Evolutionary conservation across 257 asterid genomes (phyloP), one percentile per base, ranked within the genome.

Genomic region (Plantago ovata): DNA sequence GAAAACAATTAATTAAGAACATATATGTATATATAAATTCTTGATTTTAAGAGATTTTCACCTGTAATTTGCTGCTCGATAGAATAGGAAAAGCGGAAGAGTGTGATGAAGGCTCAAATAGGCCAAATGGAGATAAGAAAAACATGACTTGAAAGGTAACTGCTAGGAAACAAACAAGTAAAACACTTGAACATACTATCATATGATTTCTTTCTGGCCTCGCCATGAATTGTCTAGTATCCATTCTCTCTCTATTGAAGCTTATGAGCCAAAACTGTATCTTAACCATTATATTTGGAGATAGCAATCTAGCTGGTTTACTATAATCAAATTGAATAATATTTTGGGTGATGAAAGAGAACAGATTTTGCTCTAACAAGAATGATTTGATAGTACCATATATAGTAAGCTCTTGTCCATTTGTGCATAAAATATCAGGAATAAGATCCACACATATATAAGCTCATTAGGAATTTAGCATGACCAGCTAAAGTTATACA

Each of bases 21-120:
- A 28, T 3, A n/a, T n/a, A n/a, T n/a, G n/a, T n/a, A 13, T 32
- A 22, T 32, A 20, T 20, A 52, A 36, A n/a, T n/a, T 36, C 48
- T 15, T 38, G 14, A 33, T 53, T 39, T 12, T 36, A 6, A 41
- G 3, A 38, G 10, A 1, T 14, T 40, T 32, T 38, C 32, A 82
- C 95, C 87, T 80, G 95, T 64, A 86, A 63, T 70, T 69, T 69
- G 64, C 56, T 43, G 67, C 77, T 86, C 54, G 89, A 77, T 22
- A 71, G 70, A 28, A 23, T 11, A 5, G 63, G 38, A 8, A 20
- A 13, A 43, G 46, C 48, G 9, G 79, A 56, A 38, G 86, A 70
- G 24, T 68, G 23, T 7, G 79, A 65, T 13, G 66, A 82, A 45
- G 60, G 49, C 59, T 79, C 59, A 16, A 81, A 73, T 19, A 50